Evolutionary conservation across 345 rosid species (phyloP), one percentile per base, ranked within the genome.

Genomic region (Aquilaria malaccensis): DNA sequence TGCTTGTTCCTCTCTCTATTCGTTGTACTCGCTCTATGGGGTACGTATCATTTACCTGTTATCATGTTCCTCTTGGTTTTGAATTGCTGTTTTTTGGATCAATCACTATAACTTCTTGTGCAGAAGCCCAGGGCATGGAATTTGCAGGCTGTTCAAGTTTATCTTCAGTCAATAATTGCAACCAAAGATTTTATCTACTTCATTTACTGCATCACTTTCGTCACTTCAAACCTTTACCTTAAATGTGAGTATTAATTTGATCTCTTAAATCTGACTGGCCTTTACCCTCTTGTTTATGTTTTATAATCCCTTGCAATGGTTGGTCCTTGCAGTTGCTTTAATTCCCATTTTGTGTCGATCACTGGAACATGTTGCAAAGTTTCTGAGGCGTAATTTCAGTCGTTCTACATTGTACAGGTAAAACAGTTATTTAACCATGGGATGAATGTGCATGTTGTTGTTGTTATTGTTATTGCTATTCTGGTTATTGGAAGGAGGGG

Each of bases 91-190:
- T 73, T 37, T 55, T 64, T 33, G 11, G 49, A 50, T 60, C 65
- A 66, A 71, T 55, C 13, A 33, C 33, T 37, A 47, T 31, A 60
- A 33, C 67, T 52, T 49, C 62, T 68, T 76, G 33, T 68, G 72
- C 80, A 95, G 99, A 83, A 61, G 68, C 97, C 99, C 62, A 81
- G 89, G 72, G 93, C 88, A 55, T 87, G 86, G 94, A 95, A 88
- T 76, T 64, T 91, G 85, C 97, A 81, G 74, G 93, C 88, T 33
- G 55, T 95, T 75, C 97, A 91, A 80, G 80, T 80, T 41, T 95
- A 86, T 79, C 76, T 91, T 46, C 95, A 83, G 77, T 77, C 97
- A 64, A 72, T 91, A 66, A 79, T 91, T 59, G 85, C 81, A 31
- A 75, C 99, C 67, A 95, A 86, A 73, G 97, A 95, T 76, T 95